Evolutionary conservation across 1,284 basidiomycete genomes (phyloP), one percentile per base, ranked within the genome.

Genomic region (Leccinum subfulvum): DNA sequence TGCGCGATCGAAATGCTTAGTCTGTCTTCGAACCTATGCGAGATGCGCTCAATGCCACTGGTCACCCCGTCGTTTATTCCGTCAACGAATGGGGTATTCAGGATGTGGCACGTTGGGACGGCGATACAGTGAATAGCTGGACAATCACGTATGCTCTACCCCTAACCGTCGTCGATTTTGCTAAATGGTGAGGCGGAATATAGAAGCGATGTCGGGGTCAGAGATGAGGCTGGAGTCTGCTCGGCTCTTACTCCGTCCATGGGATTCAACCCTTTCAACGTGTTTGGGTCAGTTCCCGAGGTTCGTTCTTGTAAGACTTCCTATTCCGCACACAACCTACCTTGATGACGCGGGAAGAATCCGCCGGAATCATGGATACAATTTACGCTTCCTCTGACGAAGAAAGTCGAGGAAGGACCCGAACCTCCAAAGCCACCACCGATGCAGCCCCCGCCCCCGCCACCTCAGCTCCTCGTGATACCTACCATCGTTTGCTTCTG

Each of bases 71-170:
- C 55, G 73, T 84, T 3, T 86, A 81, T 67, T 81, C 82, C 8
- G 76, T 84, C 30, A 85, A 84, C 59, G 81, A 85, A 68, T 85
- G 84, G 83, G 82, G 81, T 51, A 75, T 82, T 37, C 72, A 75
- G 62, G 73, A 83, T 65, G 81, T 81, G 49, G 81, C 81, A 13
- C 75, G 80, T 13, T 35, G 33, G 33, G 3, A 35, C 11, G 4
- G 33, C 33, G 4, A 5, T 35, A 13, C 33, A 4, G 33, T 4
- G 39, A 82, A 82, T 64, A 80, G 79, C 63, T 82, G 81, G 81
- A 76, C 81, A 65, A 82, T 82, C 44, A 78, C 81, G 65, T 66
- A 33, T 3, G 64, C 53, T 3, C 51, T 16, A 4, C 26, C n/a
- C 21, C 21, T 6, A 3, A 52, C 26, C 14, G 51, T 23, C 10